Evolutionary conservation across 306 rosid genomes (phyloP).

Genomic region (Prunus campanulata): DNA sequence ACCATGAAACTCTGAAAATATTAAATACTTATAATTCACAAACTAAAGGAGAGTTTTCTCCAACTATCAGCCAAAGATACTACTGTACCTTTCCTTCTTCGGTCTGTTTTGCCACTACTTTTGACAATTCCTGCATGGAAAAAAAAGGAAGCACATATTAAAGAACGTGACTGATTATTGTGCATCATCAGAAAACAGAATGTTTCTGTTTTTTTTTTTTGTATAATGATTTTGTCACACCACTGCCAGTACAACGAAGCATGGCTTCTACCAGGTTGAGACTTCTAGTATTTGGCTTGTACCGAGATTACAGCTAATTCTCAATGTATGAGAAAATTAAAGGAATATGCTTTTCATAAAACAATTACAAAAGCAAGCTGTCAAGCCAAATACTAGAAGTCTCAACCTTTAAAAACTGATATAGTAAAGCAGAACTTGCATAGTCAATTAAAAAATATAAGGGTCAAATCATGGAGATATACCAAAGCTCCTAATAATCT

Average conservation of each 20-base stretch:
- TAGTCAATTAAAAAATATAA: neutral
- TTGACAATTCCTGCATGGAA: conserved; percentile 65
- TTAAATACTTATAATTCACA: conserved; percentile 12
- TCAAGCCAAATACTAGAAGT: neutral
- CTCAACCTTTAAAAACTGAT: neutral
- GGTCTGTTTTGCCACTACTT: conserved; percentile 79
- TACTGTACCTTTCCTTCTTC: conserved; percentile 95
- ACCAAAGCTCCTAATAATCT: neutral
- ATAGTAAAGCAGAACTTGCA: neutral
- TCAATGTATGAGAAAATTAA: neutral
- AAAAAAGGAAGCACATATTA: neutral
- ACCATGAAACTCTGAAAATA: neutral
- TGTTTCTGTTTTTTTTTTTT: neutral
- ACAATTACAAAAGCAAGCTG: neutral
- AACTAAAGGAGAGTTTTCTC: conserved; percentile 21
- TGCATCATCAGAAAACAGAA: neutral
- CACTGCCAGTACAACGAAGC: neutral
- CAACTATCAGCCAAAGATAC: conserved; percentile 14
- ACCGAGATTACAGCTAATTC: neutral
- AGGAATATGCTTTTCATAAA: neutral
- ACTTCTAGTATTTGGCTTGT: neutral
- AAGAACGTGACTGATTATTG: neutral
- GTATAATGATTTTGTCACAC: neutral
- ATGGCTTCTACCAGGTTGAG: neutral
- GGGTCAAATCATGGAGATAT: neutral